phyloP scores from a whole-genome alignment of 768 basidiomycete species.

The Russula griseocarnosa region DNA sequence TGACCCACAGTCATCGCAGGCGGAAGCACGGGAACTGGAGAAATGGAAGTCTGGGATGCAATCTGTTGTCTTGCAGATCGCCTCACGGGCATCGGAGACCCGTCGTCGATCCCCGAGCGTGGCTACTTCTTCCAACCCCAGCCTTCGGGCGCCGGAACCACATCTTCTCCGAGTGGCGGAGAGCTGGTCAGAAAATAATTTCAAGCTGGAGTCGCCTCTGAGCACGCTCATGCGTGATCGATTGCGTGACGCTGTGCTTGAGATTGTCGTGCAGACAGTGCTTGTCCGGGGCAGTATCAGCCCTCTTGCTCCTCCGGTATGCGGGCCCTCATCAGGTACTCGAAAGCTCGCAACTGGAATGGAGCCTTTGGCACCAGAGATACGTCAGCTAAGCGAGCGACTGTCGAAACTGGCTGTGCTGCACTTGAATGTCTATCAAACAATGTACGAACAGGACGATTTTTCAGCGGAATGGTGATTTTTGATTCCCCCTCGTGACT shows the following conservation, averaged over 20 bases:
- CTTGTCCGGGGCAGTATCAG: slow-evolving; percentile 43
- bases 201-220: slow-evolving; percentile 57
- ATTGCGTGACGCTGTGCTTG: slow-evolving; percentile 60
- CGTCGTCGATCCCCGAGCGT: slow-evolving; percentile 23
- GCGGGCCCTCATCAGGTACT: slow-evolving; percentile 27
- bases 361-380: slow-evolving; percentile 68
- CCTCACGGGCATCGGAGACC: slow-evolving; percentile 58
- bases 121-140: slow-evolving; percentile 1
- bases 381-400: slow-evolving; percentile 62
- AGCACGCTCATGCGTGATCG: slow-evolving; percentile 57
- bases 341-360: slow-evolving; percentile 45
- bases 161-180: slow-evolving; percentile 59
- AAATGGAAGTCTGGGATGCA: slow-evolving; percentile 41
- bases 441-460: slow-evolving; percentile 69
- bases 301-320: slow-evolving; percentile 2
- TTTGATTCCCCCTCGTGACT: slow-evolving; percentile 2
- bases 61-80: slow-evolving; percentile 64
- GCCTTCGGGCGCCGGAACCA: slow-evolving; percentile 29
- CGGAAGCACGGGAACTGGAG: slow-evolving; percentile 42
- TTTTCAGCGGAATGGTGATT: slow-evolving; percentile 36
- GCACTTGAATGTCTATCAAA: slow-evolving; percentile 71
- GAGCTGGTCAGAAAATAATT: slow-evolving; percentile 67
- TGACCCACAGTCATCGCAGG: slow-evolving; percentile 25
- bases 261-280: slow-evolving; percentile 48
- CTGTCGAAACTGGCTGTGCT: slow-evolving; percentile 68